A percentile compares a stretch with the other conserved stretches of the same genome.
Conservation (phyloP, 805 yeast genomes). For the Saturnispora quitensis region DNA sequence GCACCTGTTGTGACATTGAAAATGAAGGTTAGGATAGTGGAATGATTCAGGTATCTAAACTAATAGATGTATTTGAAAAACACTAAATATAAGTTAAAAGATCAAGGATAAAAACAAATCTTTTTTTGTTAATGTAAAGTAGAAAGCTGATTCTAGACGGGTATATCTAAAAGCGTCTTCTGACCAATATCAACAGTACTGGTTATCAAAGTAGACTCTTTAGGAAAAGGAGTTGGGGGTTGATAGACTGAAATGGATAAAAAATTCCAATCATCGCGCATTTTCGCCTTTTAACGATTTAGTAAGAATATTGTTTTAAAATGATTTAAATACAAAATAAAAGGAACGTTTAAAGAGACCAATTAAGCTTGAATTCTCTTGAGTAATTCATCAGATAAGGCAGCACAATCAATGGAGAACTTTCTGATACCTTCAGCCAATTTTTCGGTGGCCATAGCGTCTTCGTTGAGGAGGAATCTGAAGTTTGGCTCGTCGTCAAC, state of each 20-base stretch:
- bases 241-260: neutral
- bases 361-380: constrained; percentile 28
- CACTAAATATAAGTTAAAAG: neutral
- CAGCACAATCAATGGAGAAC: constrained; percentile 87
- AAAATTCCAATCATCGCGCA: neutral
- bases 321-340: neutral
- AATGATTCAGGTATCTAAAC: neutral
- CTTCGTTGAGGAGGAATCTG: constrained; percentile 89
- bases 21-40: neutral
- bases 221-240: neutral
- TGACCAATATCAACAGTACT: neutral
- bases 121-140: neutral
- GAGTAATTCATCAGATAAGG: constrained; percentile 62
- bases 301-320: neutral
- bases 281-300: neutral
- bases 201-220: neutral
- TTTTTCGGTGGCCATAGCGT: constrained; percentile 98
- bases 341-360: neutral
- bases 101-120: neutral
- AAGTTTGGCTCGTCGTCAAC: constrained; percentile 80
- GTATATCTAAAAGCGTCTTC: too few relatives aligned
- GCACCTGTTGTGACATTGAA: constrained; percentile 2
- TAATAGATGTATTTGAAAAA: neutral
- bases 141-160: too few relatives aligned
- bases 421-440: constrained; percentile 96